Evolutionary conservation across 495 filamentous ascomycete genomes (phyloP).

Genomic region (Aspergillus cavernicola): DNA sequence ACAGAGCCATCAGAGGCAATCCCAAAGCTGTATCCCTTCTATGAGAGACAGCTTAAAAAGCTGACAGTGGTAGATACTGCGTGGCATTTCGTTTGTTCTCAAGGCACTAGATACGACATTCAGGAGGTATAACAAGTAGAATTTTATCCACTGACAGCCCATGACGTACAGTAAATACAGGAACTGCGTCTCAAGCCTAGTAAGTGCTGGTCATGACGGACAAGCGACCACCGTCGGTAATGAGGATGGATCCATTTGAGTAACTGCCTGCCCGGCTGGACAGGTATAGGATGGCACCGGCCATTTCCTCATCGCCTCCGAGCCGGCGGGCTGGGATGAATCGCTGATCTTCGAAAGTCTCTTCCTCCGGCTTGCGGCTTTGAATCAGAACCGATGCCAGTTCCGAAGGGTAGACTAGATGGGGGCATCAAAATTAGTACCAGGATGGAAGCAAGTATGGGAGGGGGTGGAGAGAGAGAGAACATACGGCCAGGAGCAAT

Average conservation of each 20-base stretch:
- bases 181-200: too few relatives aligned
- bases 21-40: too few relatives aligned
- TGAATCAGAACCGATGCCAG: constrained; percentile 8
- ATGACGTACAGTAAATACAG: too few relatives aligned
- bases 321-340: constrained; percentile 45
- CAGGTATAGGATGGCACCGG: constrained; percentile 57
- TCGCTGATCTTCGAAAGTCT: constrained; percentile 30
- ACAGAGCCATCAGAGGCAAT: too few relatives aligned
- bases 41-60: too few relatives aligned
- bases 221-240: constrained; percentile 57
- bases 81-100: too few relatives aligned
- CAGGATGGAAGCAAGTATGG: too few relatives aligned
- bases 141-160: too few relatives aligned
- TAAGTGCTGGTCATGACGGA: background rate
- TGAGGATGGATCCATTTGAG: constrained; percentile 52
- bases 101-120: too few relatives aligned
- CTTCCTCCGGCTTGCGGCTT: constrained; percentile 22
- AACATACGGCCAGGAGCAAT: constrained; percentile 57
- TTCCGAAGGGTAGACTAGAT: constrained; percentile 5
- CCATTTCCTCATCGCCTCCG: constrained; percentile 59
- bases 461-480: too few relatives aligned
- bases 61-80: too few relatives aligned
- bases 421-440: constrained; percentile 32
- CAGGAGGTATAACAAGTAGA: too few relatives aligned
- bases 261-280: constrained; percentile 58